A percentile compares a stretch with the other conserved stretches of the same genome.
These are phyloP conservation scores for Friedmanniomyces endolithicus DNA, from an alignment of 495 filamentous ascomycete genomes.

Conservation along the genomic window DNA sequence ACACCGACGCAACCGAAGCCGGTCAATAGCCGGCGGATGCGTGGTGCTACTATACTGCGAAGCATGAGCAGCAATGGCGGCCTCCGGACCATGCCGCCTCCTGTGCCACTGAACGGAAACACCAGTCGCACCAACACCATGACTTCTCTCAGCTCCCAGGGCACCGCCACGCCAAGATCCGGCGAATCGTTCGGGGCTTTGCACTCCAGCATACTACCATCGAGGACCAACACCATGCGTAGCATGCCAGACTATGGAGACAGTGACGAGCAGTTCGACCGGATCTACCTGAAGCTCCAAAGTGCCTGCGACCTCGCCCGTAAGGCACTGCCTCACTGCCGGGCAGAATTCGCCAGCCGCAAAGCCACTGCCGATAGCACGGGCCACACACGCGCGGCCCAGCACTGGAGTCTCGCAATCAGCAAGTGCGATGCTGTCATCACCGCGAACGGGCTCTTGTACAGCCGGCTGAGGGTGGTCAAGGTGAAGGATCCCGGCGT, in stretches of 20 bases:
- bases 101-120: constrained; percentile 33
- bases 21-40: constrained; percentile 8
- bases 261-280: constrained; percentile 68
- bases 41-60: constrained; percentile 19
- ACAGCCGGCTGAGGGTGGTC: constrained; percentile 58
- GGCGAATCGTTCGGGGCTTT: constrained; percentile 59
- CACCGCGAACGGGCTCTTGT: constrained; percentile 55
- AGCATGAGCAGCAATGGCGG: constrained; percentile 4
- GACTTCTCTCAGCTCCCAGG: constrained; percentile 37
- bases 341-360: constrained; percentile 45
- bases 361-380: constrained; percentile 35
- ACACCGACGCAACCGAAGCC: constrained; percentile 20
- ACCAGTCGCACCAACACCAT: constrained; percentile 33
- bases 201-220: constrained; percentile 26
- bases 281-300: constrained; percentile 59
- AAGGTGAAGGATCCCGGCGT: constrained; percentile 69
- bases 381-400: constrained; percentile 33
- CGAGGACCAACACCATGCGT: constrained; percentile 41
- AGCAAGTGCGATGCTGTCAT: constrained; percentile 51
- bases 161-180: constrained; percentile 52
- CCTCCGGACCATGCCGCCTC: constrained; percentile 21
- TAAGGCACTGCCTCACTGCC: constrained; percentile 51
- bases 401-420: constrained; percentile 58
- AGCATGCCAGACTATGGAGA: constrained; percentile 49
- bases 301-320: constrained; percentile 55